Evolutionary conservation across 2,329 filamentous ascomycete genomes (phyloP).

Genomic region (Cytospora schulzeri): DNA sequence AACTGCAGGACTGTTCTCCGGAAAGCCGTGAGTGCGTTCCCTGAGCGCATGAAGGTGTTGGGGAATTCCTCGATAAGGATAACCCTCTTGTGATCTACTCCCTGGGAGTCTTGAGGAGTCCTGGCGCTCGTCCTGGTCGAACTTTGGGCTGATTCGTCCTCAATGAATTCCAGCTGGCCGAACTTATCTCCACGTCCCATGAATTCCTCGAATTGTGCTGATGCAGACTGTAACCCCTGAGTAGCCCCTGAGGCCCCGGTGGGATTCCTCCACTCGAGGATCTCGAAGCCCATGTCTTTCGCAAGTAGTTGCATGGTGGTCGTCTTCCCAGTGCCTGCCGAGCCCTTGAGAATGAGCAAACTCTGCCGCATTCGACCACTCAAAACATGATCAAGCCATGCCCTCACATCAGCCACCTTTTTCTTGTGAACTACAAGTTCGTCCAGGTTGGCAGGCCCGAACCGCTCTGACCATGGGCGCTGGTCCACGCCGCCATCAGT

Average conservation of each 20-base stretch:
- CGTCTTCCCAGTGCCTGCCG: slow-evolving; percentile 91
- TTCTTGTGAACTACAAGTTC: slow-evolving; percentile 94
- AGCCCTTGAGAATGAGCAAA: slow-evolving; percentile 82
- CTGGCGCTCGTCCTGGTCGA: slow-evolving; percentile 26
- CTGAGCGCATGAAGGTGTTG: slow-evolving; percentile 70
- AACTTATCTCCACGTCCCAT: slow-evolving; percentile 80
- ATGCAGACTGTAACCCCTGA: slow-evolving; percentile 68
- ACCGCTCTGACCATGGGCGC: slow-evolving; percentile 86
- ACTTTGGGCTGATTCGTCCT: slow-evolving; percentile 33
- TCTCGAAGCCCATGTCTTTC: slow-evolving; percentile 71
- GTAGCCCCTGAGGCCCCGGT: slow-evolving; percentile 58
- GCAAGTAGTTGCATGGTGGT: slow-evolving; percentile 80
- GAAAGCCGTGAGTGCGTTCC: slow-evolving; percentile 68
- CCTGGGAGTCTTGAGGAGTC: neutral
- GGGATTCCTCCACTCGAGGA: slow-evolving; percentile 92
- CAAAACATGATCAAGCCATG: slow-evolving; percentile 79
- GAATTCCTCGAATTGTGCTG: slow-evolving; percentile 90
- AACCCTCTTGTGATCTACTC: slow-evolving; percentile 48
- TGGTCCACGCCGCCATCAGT: slow-evolving; percentile 52
- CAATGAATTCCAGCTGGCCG: slow-evolving; percentile 57
- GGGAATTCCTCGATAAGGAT: slow-evolving; percentile 84
- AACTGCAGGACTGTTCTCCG: slow-evolving; percentile 75
- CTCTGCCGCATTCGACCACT: slow-evolving; percentile 67
- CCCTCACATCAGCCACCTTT: slow-evolving; percentile 83
- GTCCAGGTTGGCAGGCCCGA: slow-evolving; percentile 71